These are phyloP conservation scores for Alternaria sp. DNA, from an alignment of 2,329 filamentous ascomycete genomes.

Conservation along the genomic window DNA sequence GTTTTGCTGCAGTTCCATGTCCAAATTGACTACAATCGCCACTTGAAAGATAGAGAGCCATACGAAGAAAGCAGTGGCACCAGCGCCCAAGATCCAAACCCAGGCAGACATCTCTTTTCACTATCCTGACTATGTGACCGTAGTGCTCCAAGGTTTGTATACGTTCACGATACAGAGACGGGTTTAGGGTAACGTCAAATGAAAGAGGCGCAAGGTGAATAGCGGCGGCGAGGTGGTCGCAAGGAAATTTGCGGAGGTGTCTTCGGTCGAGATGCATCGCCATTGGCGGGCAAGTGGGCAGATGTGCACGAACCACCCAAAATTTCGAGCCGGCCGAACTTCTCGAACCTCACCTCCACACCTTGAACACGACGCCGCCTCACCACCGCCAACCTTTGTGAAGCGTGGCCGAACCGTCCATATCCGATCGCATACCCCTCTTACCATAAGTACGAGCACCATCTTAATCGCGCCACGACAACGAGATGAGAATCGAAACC, in stretches of 20 bases:
- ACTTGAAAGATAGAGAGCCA: slow-evolving; percentile 24
- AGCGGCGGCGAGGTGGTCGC: slow-evolving; percentile 12
- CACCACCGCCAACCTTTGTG: slow-evolving; percentile 1
- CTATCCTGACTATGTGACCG: slow-evolving; percentile 6
- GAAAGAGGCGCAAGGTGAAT: not conserved
- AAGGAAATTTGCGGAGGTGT: slow-evolving; percentile 33
- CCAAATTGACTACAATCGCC: rapidly evolving
- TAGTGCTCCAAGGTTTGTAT: not conserved
- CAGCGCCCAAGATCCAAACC: slow-evolving; percentile 67
- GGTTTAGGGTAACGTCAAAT: slow-evolving; percentile 3
- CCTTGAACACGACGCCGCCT: slow-evolving; percentile 15
- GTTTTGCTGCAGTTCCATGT: not conserved
- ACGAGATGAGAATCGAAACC: slow-evolving; percentile 47
- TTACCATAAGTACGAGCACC: not conserved
- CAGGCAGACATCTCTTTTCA: slow-evolving; percentile 62
- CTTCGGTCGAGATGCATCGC: slow-evolving; percentile 30
- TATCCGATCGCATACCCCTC: not conserved
- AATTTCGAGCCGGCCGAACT: slow-evolving; percentile 23
- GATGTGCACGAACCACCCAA: slow-evolving; percentile 19
- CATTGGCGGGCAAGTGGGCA: slow-evolving; percentile 22
- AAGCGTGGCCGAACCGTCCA: not conserved
- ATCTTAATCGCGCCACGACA: slow-evolving; percentile 15
- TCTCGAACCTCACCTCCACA: slow-evolving; percentile 16
- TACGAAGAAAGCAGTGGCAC: slow-evolving; percentile 72
- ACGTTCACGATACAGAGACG: slow-evolving; percentile 10